A percentile compares a stretch with the other conserved stretches of the same genome.
Evolutionary conservation across 2,329 filamentous ascomycete species (phyloP).

Genomic region (Cylindrodendrum hubeiense): DNA sequence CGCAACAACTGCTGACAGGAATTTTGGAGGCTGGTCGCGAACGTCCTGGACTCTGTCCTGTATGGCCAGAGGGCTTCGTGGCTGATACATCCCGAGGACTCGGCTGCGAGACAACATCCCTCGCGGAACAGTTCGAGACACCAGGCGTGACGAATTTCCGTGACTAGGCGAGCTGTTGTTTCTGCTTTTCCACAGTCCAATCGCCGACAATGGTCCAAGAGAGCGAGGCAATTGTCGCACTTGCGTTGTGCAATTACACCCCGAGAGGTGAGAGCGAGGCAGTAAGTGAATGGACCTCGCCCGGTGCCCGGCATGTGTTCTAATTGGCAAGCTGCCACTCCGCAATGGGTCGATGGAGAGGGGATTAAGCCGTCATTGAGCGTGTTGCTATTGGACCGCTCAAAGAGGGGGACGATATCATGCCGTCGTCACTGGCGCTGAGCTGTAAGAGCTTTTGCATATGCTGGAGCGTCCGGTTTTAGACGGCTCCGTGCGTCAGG

Average conservation of each 20-base stretch:
- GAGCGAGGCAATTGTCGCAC: slow-evolving; percentile 29
- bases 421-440: slow-evolving; percentile 33
- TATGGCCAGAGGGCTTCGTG: slow-evolving; percentile 11
- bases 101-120: slow-evolving; percentile 27
- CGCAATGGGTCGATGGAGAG: slow-evolving; percentile 21
- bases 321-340: slow-evolving; percentile 27
- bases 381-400: slow-evolving; percentile 29
- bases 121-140: slow-evolving; percentile 23
- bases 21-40: slow-evolving; percentile 19
- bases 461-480: slow-evolving; percentile 22
- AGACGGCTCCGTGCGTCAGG: slow-evolving; percentile 38
- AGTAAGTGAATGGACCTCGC: slow-evolving; percentile 11
- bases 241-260: slow-evolving; percentile 25
- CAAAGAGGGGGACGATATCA: slow-evolving; percentile 23
- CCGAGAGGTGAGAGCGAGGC: slow-evolving; percentile 10
- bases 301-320: slow-evolving; percentile 1
- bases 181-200: slow-evolving; percentile 4
- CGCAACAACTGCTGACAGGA: slow-evolving; percentile 18
- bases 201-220: slow-evolving; percentile 18
- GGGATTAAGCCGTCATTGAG: slow-evolving; percentile 12
- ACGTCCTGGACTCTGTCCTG: slow-evolving; percentile 21
- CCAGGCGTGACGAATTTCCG: slow-evolving; percentile 27
- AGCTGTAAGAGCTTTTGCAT: slow-evolving; percentile 35
- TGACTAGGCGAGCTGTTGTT: slow-evolving; percentile 29
- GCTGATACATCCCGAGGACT: slow-evolving; percentile 27